Base-by-base conservation (phyloP, 2,329 filamentous ascomycete species). In the Cladosporium cucumerinum region DNA sequence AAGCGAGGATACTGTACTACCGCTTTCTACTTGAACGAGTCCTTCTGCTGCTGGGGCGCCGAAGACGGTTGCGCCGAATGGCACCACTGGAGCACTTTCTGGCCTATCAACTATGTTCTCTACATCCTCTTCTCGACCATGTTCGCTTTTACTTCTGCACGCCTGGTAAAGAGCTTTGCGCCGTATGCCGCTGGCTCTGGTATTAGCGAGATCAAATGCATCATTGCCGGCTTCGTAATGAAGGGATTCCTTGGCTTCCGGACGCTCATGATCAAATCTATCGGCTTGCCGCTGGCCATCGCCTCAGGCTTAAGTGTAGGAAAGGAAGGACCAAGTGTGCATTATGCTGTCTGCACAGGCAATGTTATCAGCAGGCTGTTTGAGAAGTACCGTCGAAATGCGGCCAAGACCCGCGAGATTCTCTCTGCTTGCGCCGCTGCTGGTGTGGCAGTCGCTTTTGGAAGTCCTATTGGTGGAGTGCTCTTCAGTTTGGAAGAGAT, bases 171-270 rank as follows among this genome's bases (percentile, higher is more conserved):
- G 76, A 88, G 87, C 1, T 98, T 95, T 78, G 93, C 95, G 5
- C 95, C 95, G 0, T 99, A 99, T 76, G 95, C 95, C 12, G 95
- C 95, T 36, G 95, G 95, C 18, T 97, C 92, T 14, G 95, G 95
- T 48, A 99, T 99, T 65, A 97, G 93, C 14, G 95, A 99, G 80
- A 99, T 99, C 84, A 99, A 99, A 79, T 97, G 93, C 78, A 98
- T 99, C 75, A 97, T 99, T 74, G 95, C 94, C 5, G 95, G 95
- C 3, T 99, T 99, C 76, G 92, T 98, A 58, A 99, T 99, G 95
- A 97, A 98, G 78, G 95, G 93, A 0, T 99, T 99, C 74, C 84
- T 99, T 18, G 93, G 94, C 23, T 89, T 89, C 72, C 93, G 92
- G 86, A 98, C 95, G 5, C 82, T 99, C 34, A 78, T 95, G 66